Conservation (phyloP, 177 flowering plant genomes). For the Telopea speciosissima region DNA sequence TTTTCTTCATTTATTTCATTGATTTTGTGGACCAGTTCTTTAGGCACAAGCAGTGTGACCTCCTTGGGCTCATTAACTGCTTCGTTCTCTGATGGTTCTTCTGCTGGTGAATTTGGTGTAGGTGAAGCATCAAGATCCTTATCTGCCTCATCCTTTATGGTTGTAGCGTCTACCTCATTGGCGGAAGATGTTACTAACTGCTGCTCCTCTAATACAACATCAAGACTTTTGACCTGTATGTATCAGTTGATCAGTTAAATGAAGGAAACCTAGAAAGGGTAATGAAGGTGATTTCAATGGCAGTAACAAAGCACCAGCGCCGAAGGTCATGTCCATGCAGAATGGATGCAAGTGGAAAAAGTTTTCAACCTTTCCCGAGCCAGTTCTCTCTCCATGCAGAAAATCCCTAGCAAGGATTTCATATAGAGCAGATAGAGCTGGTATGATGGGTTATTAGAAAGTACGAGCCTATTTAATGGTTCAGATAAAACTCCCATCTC, state of each 20-base stretch:
- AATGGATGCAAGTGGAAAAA: too few species aligned
- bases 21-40: constrained; percentile 9
- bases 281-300: too few species aligned
- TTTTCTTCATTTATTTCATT: constrained; percentile 3
- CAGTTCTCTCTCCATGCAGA: too few species aligned
- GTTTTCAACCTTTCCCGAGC: too few species aligned
- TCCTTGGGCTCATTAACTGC: constrained; percentile 11
- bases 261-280: too few species aligned
- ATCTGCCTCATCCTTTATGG: constrained; percentile 8
- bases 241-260: neutral
- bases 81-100: constrained; percentile 14
- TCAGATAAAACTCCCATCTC: too few species aligned
- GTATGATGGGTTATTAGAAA: too few species aligned
- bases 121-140: constrained; percentile 5
- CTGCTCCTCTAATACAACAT: constrained; percentile 1
- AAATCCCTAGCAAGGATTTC: too few species aligned
- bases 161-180: constrained; percentile 9
- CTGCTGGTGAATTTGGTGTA: neutral
- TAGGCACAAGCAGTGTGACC: neutral
- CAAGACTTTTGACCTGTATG: constrained; percentile 8
- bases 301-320: too few species aligned
- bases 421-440: too few species aligned
- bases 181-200: constrained; percentile 7
- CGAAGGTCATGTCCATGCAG: too few species aligned
- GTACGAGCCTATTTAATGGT: too few species aligned